Evolutionary conservation across 306 rosid genomes (phyloP), one percentile per base, ranked within the genome.

Genomic region (Mimosa bimucronata): DNA sequence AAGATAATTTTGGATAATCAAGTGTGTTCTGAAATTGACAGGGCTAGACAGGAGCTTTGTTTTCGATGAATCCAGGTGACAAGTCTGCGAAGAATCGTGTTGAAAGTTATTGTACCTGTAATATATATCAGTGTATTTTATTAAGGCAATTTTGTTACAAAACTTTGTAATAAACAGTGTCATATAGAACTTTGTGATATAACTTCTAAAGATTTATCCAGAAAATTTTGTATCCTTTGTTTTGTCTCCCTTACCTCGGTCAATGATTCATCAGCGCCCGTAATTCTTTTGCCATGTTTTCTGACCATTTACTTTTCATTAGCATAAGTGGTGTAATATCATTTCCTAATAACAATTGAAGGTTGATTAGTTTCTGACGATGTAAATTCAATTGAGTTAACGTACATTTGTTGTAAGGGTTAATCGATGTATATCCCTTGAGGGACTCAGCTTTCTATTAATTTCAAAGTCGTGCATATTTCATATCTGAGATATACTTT

Each of bases 51-150:
- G 82, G 83, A 79, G 73, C 87, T 71, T 48, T 28, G 78, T 82
- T 83, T 76, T 78, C 73, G 52, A 71, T 58, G 45, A 83, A 80
- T 79, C 73, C 79, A 79, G 87, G 90, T 87, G 87, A 87, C 40
- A 29, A 58, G 77, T 78, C 72, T 50, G 68, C 77, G 41, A 77
- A 82, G 83, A 85, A 2, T 86, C 64, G 62, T 82, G 86, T 80
- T 71, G 69, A 42, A 37, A 57, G 72, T 73, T 40, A 71, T 80
- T 77, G 81, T 86, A 57, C 38, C 23, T 60, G 55, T 83, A 69
- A 64, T 78, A 38, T 83, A 65, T 85, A 72, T 78, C n/a, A n/a
- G 69, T 71, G 50, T 67, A 75, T 81, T 82, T 73, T 88, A 76
- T 80, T 52, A 64, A 72, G 77, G 88, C 76, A 66, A 37, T 67